Conservation (phyloP, 495 filamentous ascomycete species). For the Saxophila tyrrhenica region DNA sequence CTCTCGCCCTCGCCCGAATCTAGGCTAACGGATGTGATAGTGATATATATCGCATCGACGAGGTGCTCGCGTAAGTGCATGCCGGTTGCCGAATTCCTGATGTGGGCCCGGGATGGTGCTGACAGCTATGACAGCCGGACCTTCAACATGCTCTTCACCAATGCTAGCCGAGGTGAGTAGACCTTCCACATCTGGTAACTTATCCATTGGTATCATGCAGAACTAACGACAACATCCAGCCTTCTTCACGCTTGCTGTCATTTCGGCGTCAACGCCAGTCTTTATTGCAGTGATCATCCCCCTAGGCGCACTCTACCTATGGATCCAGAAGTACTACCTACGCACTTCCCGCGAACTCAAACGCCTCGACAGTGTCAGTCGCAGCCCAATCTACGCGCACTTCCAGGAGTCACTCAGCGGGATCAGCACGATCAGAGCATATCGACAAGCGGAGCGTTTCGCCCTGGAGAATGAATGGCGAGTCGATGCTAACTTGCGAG, state of each 20-base stretch:
- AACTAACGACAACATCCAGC: conserved; percentile 23
- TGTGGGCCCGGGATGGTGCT: not conserved
- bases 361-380: conserved; percentile 85
- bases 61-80: conserved; percentile 63
- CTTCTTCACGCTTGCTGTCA: conserved; percentile 71
- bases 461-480: conserved; percentile 93
- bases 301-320: conserved; percentile 69
- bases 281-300: conserved; percentile 76
- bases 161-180: conserved; percentile 59
- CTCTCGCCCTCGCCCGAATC: not conserved
- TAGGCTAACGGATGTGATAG: conserved; percentile 38
- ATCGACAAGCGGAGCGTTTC: conserved; percentile 78
- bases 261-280: conserved; percentile 65
- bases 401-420: conserved; percentile 96
- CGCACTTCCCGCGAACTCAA: conserved; percentile 93
- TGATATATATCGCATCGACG: conserved; percentile 92
- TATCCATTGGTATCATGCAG: too few relatives aligned
- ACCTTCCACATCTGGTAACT: not conserved
- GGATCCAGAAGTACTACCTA: conserved; percentile 95
- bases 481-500: conserved; percentile 87
- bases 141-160: conserved; percentile 63
- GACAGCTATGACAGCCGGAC: conserved; percentile 28
- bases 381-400: conserved; percentile 94
- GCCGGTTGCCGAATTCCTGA: conserved; percentile 1
- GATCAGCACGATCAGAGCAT: conserved; percentile 94